Percentiles rank a stretch among this genome's conserved stretches.
Evolutionary conservation across 2,329 filamentous ascomycete genomes (phyloP).

Genomic region (Aspergillus quadrilineatus): DNA sequence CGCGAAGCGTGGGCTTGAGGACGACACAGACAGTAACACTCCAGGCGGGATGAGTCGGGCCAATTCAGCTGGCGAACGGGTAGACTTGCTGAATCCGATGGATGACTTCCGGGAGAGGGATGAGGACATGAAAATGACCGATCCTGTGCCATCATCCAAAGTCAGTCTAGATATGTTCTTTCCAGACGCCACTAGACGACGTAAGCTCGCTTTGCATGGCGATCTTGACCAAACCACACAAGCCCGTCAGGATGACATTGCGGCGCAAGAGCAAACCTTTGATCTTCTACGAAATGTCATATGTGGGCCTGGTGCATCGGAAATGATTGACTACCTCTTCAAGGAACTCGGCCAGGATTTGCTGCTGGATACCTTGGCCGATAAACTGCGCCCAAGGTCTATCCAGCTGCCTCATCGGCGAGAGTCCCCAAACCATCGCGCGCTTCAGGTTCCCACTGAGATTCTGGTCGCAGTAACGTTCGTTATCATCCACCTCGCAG

Average conservation of each 20-base stretch:
- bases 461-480: constrained; percentile 77
- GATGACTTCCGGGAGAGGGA: constrained; percentile 30
- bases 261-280: constrained; percentile 86
- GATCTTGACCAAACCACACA: constrained; percentile 68
- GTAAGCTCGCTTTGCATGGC: constrained; percentile 54
- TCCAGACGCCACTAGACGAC: constrained; percentile 40
- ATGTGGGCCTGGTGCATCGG: constrained; percentile 59
- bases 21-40: constrained; percentile 32
- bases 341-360: constrained; percentile 70
- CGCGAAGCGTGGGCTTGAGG: constrained; percentile 30
- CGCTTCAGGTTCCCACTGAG: constrained; percentile 49
- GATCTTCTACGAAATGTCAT: constrained; percentile 90
- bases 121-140: constrained; percentile 36
- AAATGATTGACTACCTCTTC: constrained; percentile 84
- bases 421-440: constrained; percentile 30
- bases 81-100: constrained; percentile 58
- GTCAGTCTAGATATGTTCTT: constrained; percentile 39
- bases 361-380: constrained; percentile 76
- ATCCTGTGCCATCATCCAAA: constrained; percentile 43
- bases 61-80: constrained; percentile 61
- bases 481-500: constrained; percentile 84
- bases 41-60: constrained; percentile 54
- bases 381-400: constrained; percentile 65
- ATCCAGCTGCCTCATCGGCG: constrained; percentile 34
- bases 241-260: constrained; percentile 73